A percentile compares a stretch with the other conserved stretches of the same genome.
Evolutionary conservation across 2,329 filamentous ascomycete genomes (phyloP).

Genomic region (Botrytis aclada): DNA sequence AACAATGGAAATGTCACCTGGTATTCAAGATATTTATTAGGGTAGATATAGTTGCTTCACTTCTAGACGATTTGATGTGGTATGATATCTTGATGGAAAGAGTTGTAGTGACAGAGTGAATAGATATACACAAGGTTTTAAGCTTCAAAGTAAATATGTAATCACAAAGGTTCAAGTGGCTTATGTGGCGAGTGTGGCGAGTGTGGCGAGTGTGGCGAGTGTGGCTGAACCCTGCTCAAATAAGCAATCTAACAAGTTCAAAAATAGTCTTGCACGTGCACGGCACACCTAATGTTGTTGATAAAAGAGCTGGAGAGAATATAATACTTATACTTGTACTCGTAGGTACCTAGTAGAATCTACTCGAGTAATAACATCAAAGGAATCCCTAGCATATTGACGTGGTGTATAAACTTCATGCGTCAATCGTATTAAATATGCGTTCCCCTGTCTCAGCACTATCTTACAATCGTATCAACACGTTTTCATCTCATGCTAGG

Average conservation of each 20-base stretch:
- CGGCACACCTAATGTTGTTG: not conserved
- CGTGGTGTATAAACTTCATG: not conserved
- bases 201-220: too few species aligned
- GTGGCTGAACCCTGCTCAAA: not conserved
- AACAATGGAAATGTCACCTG: not conserved
- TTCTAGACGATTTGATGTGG: not conserved
- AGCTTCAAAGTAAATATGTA: not conserved
- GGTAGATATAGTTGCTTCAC: not conserved
- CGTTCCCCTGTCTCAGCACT: not conserved
- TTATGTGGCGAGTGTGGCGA: not conserved
- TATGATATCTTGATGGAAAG: not conserved
- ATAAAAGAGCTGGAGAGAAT: not conserved
- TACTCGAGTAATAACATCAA: not conserved
- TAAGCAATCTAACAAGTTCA: not conserved
- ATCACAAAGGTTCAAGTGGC: not conserved
- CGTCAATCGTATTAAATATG: constrained; percentile 4
- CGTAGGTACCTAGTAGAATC: not conserved
- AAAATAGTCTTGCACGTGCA: constrained; percentile 5
- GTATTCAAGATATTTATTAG: not conserved
- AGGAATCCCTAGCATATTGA: not conserved
- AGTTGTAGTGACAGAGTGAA: not conserved
- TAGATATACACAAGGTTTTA: too few species aligned
- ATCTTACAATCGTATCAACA: constrained; percentile 4
- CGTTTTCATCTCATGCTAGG: not conserved
- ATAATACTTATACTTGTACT: not conserved